phyloP scores from a whole-genome alignment of 257 asterid genomes.

The Solanum appendiculatum region DNA sequence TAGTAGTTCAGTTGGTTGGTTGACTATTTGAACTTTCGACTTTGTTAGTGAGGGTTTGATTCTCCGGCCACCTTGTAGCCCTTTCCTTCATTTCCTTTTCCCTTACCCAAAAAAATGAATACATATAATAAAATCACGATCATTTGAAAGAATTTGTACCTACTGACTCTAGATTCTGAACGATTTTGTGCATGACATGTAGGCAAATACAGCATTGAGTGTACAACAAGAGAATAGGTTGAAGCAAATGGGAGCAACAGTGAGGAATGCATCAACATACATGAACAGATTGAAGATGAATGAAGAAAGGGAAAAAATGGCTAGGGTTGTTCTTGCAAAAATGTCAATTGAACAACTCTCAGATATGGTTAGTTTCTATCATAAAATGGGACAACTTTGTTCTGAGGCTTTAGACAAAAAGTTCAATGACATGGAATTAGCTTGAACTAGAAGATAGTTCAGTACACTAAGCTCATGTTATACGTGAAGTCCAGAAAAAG shows the following conservation, averaged over 20 bases:
- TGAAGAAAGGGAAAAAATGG: slow-evolving; percentile 45
- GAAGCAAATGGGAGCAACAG: slow-evolving; percentile 84
- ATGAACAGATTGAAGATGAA: slow-evolving; percentile 36
- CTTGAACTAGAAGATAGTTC: background rate
- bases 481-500: accelerated
- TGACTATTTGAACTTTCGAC: background rate
- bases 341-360: slow-evolving; percentile 66
- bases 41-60: background rate
- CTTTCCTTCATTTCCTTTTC: background rate
- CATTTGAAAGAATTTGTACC: background rate
- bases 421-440: slow-evolving; percentile 17
- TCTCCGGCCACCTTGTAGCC: background rate
- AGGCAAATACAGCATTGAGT: slow-evolving; percentile 62
- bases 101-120: background rate
- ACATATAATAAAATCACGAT: background rate
- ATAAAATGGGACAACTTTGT: slow-evolving; percentile 62
- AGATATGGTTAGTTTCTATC: slow-evolving; percentile 45
- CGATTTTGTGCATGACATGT: background rate
- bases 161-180: background rate
- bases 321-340: slow-evolving; percentile 36
- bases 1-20: background rate
- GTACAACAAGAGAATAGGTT: slow-evolving; percentile 52
- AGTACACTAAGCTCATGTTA: background rate
- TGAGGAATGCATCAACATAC: slow-evolving; percentile 46
- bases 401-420: slow-evolving; percentile 60